Percentiles rank a stretch among this genome's conserved stretches.
phyloP scores from a whole-genome alignment of 257 asterid genomes.

The Lantana camara region DNA sequence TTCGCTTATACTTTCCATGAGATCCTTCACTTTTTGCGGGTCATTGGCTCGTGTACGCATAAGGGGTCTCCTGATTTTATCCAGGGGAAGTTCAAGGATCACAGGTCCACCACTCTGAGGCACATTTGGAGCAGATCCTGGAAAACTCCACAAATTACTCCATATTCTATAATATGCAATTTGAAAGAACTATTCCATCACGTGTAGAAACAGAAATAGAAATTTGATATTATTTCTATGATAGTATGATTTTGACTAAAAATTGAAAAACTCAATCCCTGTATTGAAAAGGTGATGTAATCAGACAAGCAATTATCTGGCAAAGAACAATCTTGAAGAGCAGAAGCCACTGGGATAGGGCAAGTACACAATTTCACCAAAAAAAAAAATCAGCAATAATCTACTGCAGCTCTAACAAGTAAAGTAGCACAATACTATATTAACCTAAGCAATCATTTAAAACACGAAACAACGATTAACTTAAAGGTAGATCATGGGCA shows the following conservation, averaged over 20 bases:
- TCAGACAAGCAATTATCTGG: background rate
- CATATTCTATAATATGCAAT: too few species aligned
- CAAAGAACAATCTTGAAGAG: background rate
- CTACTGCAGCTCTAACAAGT: background rate
- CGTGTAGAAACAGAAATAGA: too few species aligned
- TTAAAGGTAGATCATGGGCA: too few species aligned
- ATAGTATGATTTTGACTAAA: background rate
- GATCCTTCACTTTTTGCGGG: slow-evolving; percentile 72
- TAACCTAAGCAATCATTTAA: background rate
- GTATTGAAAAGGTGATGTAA: background rate
- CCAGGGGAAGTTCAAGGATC: slow-evolving; percentile 85
- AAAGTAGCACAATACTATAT: background rate
- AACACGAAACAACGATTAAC: too few species aligned
- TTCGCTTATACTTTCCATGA: slow-evolving; percentile 75
- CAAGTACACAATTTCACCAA: slow-evolving; percentile 1
- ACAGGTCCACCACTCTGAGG: slow-evolving; percentile 73
- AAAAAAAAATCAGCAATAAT: background rate
- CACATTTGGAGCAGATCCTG: slow-evolving; percentile 67
- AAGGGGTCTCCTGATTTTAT: slow-evolving; percentile 79
- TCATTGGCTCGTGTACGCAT: slow-evolving; percentile 91
- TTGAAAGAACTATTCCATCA: too few species aligned
- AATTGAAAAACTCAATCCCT: background rate
- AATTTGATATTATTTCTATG: too few species aligned
- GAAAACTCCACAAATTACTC: slow-evolving; percentile 9
- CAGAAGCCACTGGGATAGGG: background rate